Evolutionary conservation across 495 filamentous ascomycete genomes (phyloP).

Genomic region (Xylaria acuta): DNA sequence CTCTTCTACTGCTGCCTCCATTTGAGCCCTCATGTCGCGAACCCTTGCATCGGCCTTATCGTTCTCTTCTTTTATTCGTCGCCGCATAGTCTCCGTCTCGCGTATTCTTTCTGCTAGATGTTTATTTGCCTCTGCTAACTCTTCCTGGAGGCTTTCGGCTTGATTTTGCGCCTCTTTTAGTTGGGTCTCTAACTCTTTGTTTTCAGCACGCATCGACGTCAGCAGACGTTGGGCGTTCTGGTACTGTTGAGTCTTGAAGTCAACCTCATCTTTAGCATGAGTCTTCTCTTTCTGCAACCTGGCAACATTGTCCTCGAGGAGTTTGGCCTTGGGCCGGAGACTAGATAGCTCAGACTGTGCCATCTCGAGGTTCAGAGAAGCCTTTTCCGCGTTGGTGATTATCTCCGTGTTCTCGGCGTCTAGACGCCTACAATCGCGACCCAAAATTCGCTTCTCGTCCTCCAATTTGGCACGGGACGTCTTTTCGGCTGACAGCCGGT

Average conservation of each 20-base stretch:
- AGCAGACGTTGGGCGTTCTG: constrained; percentile 83
- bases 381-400: constrained; percentile 71
- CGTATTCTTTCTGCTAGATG: constrained; percentile 91
- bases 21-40: constrained; percentile 85
- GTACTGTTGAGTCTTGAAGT: constrained; percentile 85
- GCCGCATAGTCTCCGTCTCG: constrained; percentile 93
- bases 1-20: constrained; percentile 90
- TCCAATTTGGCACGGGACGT: constrained; percentile 75
- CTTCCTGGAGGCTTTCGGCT: constrained; percentile 89
- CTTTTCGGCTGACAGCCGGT: constrained; percentile 76
- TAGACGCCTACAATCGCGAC: constrained; percentile 74
- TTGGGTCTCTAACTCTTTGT: constrained; percentile 85
- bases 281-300: constrained; percentile 69
- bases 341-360: constrained; percentile 71
- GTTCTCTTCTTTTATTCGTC: constrained; percentile 86
- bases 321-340: constrained; percentile 66
- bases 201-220: constrained; percentile 91
- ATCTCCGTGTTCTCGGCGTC: constrained; percentile 81
- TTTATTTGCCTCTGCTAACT: constrained; percentile 84
- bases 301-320: constrained; percentile 73
- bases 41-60: constrained; percentile 77
- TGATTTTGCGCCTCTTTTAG: constrained; percentile 87
- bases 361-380: constrained; percentile 68
- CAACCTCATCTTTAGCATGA: constrained; percentile 78
- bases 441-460: constrained; percentile 70